Percentiles rank a stretch among this genome's conserved stretches.
These are phyloP conservation scores for Neoarthrinium moseri DNA, from an alignment of 2,329 filamentous ascomycete genomes.

Conservation along the genomic window DNA sequence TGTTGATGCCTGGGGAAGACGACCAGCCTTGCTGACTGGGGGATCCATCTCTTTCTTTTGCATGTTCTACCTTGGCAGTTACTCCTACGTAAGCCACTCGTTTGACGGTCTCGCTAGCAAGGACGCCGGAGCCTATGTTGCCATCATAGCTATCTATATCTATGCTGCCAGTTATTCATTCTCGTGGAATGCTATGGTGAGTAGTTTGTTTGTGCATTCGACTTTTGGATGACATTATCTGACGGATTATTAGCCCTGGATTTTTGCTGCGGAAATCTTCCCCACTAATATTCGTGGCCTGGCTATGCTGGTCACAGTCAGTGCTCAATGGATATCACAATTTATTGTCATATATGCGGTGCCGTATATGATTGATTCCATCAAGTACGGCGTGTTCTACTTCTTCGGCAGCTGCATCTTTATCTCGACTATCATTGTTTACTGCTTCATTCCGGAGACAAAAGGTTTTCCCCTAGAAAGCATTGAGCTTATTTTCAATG, in stretches of 20 bases:
- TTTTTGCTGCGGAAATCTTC: slow-evolving; percentile 23
- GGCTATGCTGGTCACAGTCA: slow-evolving; percentile 17
- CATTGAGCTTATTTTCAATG: slow-evolving; percentile 41
- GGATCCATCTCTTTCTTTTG: slow-evolving; percentile 16
- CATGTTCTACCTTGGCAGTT: slow-evolving; percentile 21
- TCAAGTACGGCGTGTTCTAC: slow-evolving; percentile 43
- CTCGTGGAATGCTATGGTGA: slow-evolving; percentile 14
- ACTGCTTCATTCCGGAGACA: slow-evolving; percentile 42
- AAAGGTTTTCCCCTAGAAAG: slow-evolving; percentile 42
- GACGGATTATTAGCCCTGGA: slow-evolving; percentile 18
- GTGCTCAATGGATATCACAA: slow-evolving; percentile 25
- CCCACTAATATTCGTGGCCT: slow-evolving; percentile 21
- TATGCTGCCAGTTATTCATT: slow-evolving; percentile 19
- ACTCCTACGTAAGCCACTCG: slow-evolving; percentile 14
- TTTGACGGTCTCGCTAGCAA: slow-evolving; percentile 7
- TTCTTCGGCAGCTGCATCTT: slow-evolving; percentile 42
- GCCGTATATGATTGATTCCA: slow-evolving; percentile 25
- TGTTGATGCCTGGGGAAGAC: slow-evolving; percentile 20
- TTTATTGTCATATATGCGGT: slow-evolving; percentile 23
- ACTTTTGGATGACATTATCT: background rate
- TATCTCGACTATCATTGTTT: slow-evolving; percentile 35
- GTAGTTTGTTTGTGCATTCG: background rate
- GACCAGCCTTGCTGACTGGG: slow-evolving; percentile 18
- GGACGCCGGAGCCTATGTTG: slow-evolving; percentile 16
- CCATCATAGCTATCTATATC: slow-evolving; percentile 17